These are phyloP conservation scores for Metschnikowia colocasiae DNA, from an alignment of 805 yeast species.

Conservation along the genomic window DNA sequence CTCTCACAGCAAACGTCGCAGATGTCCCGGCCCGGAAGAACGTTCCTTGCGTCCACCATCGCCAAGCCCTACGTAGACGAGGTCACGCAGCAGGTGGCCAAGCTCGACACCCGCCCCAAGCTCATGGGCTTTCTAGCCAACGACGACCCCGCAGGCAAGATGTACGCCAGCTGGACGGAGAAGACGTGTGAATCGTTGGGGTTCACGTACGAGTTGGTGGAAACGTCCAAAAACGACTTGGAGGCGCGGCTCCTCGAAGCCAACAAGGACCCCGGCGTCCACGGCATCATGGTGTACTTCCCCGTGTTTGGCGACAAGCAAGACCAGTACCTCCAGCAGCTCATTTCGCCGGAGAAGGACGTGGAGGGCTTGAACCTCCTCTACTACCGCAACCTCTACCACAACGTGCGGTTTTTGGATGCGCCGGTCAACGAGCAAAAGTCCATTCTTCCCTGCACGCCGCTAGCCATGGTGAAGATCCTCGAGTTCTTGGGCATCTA, in stretches of 20 bases:
- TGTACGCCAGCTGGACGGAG: slow-evolving; percentile 95
- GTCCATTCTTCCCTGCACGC: slow-evolving; percentile 93
- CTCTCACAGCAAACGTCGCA: neutral
- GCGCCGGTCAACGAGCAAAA: slow-evolving; percentile 60
- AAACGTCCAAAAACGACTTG: slow-evolving; percentile 73
- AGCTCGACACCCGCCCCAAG: slow-evolving; percentile 58
- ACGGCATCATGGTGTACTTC: slow-evolving; percentile 96
- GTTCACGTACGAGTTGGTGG: slow-evolving; percentile 73
- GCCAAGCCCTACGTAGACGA: slow-evolving; percentile 81
- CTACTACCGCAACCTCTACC: slow-evolving; percentile 92
- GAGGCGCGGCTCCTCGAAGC: slow-evolving; percentile 83
- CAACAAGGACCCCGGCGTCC: slow-evolving; percentile 67
- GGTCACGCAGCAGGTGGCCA: slow-evolving; percentile 53
- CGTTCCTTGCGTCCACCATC: slow-evolving; percentile 81
- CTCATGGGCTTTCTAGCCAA: slow-evolving; percentile 92
- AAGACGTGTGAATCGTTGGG: slow-evolving; percentile 87
- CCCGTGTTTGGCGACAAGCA: slow-evolving; percentile 95
- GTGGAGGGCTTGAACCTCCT: slow-evolving; percentile 93
- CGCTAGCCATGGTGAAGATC: slow-evolving; percentile 90
- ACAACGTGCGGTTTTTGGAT: slow-evolving; percentile 83
- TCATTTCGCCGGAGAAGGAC: slow-evolving; percentile 86
- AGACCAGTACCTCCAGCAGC: slow-evolving; percentile 93
- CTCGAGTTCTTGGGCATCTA: slow-evolving; percentile 87
- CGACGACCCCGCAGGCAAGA: slow-evolving; percentile 88
- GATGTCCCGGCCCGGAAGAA: slow-evolving; percentile 54